These are phyloP conservation scores for Marvania coccoides DNA, from an alignment of 139 green algal species.

Conservation along the genomic window DNA sequence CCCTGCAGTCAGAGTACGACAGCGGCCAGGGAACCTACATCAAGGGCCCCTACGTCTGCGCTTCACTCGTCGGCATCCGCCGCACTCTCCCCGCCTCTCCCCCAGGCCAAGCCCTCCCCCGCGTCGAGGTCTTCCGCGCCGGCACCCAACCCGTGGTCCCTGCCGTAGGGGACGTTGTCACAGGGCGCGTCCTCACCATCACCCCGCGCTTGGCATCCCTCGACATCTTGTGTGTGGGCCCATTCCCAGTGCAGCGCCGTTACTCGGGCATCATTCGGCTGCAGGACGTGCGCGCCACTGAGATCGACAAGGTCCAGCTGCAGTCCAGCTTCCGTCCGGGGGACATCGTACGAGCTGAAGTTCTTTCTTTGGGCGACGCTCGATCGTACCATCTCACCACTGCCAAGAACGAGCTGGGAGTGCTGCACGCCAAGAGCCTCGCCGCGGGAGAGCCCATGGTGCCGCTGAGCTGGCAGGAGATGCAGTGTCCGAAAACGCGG, in stretches of 20 bases:
- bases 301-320: slow-evolving; percentile 86
- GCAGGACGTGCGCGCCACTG: slow-evolving; percentile 72
- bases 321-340: slow-evolving; percentile 79
- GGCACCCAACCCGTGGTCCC: slow-evolving; percentile 25
- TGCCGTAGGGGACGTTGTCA: slow-evolving; percentile 31
- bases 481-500: slow-evolving; percentile 72
- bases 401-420: slow-evolving; percentile 82
- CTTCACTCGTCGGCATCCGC: slow-evolving; percentile 39
- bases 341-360: slow-evolving; percentile 70
- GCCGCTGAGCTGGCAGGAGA: slow-evolving; percentile 67
- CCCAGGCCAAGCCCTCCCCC: not conserved
- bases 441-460: slow-evolving; percentile 63
- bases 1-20: slow-evolving; percentile 17
- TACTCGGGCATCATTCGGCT: slow-evolving; percentile 66
- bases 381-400: slow-evolving; percentile 84
- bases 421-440: slow-evolving; percentile 76
- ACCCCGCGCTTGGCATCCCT: slow-evolving; percentile 28
- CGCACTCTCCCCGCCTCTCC: not conserved
- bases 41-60: slow-evolving; percentile 30
- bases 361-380: slow-evolving; percentile 78
- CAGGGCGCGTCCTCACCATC: slow-evolving; percentile 31
- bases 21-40: slow-evolving; percentile 45
- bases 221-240: slow-evolving; percentile 64
- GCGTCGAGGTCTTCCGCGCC: slow-evolving; percentile 18
- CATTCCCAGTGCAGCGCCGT: slow-evolving; percentile 37